Evolutionary conservation across 306 rosid species (phyloP).

Genomic region (Chamaecrista fasciculata): DNA sequence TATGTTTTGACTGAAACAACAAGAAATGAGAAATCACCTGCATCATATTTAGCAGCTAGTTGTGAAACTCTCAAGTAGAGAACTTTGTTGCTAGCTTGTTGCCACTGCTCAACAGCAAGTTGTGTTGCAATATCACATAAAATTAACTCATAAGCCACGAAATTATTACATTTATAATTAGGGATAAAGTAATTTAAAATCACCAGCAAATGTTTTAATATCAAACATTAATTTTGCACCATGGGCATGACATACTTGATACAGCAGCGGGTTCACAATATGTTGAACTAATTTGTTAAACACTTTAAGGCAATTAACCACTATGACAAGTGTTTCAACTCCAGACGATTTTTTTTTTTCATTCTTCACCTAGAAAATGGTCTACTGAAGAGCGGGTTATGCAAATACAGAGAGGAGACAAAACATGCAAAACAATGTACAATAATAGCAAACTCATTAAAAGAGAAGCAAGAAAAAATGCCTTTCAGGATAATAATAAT

Average conservation of each 20-base stretch:
- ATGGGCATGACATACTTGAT: background rate
- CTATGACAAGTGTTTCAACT: background rate
- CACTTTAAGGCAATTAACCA: background rate
- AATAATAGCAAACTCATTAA: background rate
- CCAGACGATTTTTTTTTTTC: background rate
- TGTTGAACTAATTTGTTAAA: background rate
- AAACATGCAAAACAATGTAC: background rate
- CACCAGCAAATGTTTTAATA: background rate
- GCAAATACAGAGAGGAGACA: slow-evolving; percentile 17
- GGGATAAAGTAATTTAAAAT: background rate
- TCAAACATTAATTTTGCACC: background rate
- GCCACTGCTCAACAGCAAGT: slow-evolving; percentile 7
- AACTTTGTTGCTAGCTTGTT: background rate
- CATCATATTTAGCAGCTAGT: background rate
- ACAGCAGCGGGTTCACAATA: background rate
- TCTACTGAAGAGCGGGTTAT: background rate
- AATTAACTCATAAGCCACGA: background rate
- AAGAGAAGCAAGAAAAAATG: slow-evolving; percentile 14
- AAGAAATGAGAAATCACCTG: background rate
- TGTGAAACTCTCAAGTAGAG: background rate
- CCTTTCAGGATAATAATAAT: slow-evolving; percentile 8
- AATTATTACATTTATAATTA: slow-evolving; percentile 1
- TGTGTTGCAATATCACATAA: slow-evolving; percentile 4
- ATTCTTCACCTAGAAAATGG: no score
- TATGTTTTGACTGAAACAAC: background rate